These are phyloP conservation scores for Aspergillus ochraceus DNA, from an alignment of 2,329 filamentous ascomycete species.

Conservation along the genomic window DNA sequence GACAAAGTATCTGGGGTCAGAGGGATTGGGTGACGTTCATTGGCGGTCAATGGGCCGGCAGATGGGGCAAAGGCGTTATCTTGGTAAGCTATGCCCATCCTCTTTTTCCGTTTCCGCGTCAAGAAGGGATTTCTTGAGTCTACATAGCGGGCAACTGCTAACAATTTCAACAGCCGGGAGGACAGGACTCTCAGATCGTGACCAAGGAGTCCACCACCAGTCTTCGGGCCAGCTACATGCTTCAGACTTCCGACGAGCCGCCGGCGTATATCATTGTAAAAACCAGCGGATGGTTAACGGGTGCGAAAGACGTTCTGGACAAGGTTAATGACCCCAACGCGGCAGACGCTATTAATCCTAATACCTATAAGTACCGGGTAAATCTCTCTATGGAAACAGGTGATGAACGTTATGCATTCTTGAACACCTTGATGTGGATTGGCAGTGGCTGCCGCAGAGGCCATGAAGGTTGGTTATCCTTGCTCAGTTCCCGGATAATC, in stretches of 20 bases:
- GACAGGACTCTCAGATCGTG: constrained; percentile 51
- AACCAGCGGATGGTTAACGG: constrained; percentile 50
- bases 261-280: constrained; percentile 51
- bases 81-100: constrained; percentile 37
- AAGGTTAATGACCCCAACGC: constrained; percentile 46
- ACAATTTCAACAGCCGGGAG: constrained; percentile 42
- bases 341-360: constrained; percentile 49
- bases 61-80: constrained; percentile 54
- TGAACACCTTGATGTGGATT: constrained; percentile 53
- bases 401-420: constrained; percentile 50
- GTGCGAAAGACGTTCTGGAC: constrained; percentile 50
- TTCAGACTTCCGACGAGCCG: constrained; percentile 53
- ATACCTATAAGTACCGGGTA: constrained; percentile 51
- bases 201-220: constrained; percentile 50
- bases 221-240: constrained; percentile 46
- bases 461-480: constrained; percentile 42
- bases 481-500: background rate
- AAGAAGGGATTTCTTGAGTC: background rate
- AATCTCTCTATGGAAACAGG: constrained; percentile 51
- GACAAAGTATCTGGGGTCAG: constrained; percentile 49
- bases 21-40: constrained; percentile 54
- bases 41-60: constrained; percentile 53
- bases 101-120: too few relatives aligned
- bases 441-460: constrained; percentile 50
- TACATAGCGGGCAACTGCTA: constrained; percentile 5